Base-by-base conservation (phyloP, 2,329 filamentous ascomycete species). In the Purpureocillium lavendulum region DNA sequence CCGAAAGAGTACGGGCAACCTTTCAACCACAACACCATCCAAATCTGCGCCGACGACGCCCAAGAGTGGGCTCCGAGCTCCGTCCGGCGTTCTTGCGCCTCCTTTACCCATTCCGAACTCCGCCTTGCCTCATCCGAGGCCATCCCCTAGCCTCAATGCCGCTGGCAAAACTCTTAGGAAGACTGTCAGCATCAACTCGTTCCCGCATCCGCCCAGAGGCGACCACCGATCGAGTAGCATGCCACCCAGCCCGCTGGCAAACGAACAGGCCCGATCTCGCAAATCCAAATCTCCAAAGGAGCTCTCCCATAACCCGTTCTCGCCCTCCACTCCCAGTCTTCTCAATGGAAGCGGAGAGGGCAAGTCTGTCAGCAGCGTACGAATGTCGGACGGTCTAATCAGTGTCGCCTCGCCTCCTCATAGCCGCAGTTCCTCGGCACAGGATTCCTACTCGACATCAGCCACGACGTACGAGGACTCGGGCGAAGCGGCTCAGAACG, bases 181-280 rank as follows among this genome's bases (percentile, higher is more conserved):
- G 63, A 85, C 85, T 1, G 83, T 94, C 54, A 96, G 89, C 70
- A 94, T 96, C 55, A 90, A 89, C 56, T 82, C 87, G 1, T 96
- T 97, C 55, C 90, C 90, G 24, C 85, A 94, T 48, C 90, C 90
- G 12, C 90, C 90, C 12, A 81, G 81, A 49, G 77, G 80, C 35
- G 72, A 74, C 39, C 71, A 64, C 39, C 71, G 75, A 48, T 64
- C 69, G 35, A 66, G 66, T 51, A 87, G 73, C 62, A 67, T 79
- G 41, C 85, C 76, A 38, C 77, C 71, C 40, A 76, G 76, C 61
- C 78, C 73, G 45, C 61, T 81, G 34, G 71, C 73, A 14, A 66
- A 62, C 43, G 76, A 75, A 31, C 67, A 65, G 8, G 65, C 69
- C 39, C 58, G 62, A 46, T 49, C 61, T 46, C 73, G 69, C 47